These are phyloP conservation scores for Pleurotus giganteus DNA, from an alignment of 768 basidiomycete species.

Conservation along the genomic window DNA sequence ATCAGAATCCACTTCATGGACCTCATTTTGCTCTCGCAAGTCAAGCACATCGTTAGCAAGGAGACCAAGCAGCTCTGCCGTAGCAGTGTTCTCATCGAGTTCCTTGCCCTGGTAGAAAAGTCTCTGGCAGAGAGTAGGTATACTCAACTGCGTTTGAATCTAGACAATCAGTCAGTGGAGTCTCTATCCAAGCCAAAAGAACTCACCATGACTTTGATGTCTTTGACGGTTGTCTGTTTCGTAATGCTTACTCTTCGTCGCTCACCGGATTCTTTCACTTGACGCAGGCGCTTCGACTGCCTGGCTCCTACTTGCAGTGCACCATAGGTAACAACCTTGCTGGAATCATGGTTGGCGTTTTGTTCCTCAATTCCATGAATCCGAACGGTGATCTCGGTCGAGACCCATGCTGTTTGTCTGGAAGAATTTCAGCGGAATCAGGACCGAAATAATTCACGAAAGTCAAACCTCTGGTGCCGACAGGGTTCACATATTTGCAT, in stretches of 20 bases:
- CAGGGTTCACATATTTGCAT: constrained; percentile 60
- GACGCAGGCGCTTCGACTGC: constrained; percentile 71
- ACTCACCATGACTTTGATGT: constrained; percentile 72
- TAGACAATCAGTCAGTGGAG: constrained; percentile 23
- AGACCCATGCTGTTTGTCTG: constrained; percentile 57
- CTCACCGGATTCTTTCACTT: constrained; percentile 49
- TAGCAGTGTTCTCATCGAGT: constrained; percentile 59
- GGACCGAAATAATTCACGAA: neutral
- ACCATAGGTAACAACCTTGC: neutral
- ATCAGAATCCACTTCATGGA: constrained; percentile 48
- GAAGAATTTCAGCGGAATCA: constrained; percentile 7
- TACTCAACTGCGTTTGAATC: constrained; percentile 60
- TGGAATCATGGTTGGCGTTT: neutral
- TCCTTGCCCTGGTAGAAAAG: constrained; percentile 62
- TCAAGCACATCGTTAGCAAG: constrained; percentile 62
- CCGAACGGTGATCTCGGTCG: constrained; percentile 62
- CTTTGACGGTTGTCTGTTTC: constrained; percentile 71
- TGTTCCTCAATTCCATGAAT: constrained; percentile 21
- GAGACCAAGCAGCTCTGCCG: constrained; percentile 52
- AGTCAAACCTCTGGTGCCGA: constrained; percentile 50
- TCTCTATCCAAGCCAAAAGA: constrained; percentile 1
- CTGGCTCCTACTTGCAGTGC: constrained; percentile 34
- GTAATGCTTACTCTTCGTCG: constrained; percentile 51
- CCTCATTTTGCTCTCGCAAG: constrained; percentile 61
- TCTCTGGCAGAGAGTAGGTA: constrained; percentile 77